These are phyloP conservation scores for Hepatocystis sp. DNA, from an alignment of 169 alveolate genomes.

Conservation along the genomic window DNA sequence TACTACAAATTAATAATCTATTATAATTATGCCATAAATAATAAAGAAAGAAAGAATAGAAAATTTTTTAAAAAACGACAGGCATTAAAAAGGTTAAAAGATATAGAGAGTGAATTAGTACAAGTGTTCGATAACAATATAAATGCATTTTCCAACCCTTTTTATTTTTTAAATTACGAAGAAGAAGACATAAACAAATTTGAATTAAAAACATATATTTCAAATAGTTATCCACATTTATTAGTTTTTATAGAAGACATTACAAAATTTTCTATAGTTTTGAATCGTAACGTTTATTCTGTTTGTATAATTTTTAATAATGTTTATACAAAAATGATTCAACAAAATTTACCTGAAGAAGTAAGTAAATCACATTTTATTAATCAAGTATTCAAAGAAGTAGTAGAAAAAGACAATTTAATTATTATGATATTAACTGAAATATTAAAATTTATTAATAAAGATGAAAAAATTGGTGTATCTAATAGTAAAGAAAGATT, in stretches of 20 bases:
- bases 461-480: conserved; percentile 39
- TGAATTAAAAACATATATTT: conserved; percentile 23
- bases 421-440: conserved; percentile 52
- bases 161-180: conserved; percentile 53
- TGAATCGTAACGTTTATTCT: conserved; percentile 30
- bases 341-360: conserved; percentile 23
- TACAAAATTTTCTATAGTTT: conserved; percentile 28
- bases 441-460: conserved; percentile 34
- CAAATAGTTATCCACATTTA: conserved; percentile 12
- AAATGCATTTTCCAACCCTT: conserved; percentile 35
- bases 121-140: conserved; percentile 17
- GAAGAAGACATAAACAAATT: conserved; percentile 67
- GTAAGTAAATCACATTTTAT: conserved; percentile 22
- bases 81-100: conserved; percentile 3
- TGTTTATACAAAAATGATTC: conserved; percentile 22
- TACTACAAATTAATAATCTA: conserved; percentile 35
- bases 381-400: conserved; percentile 40
- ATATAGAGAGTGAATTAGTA: conserved; percentile 44
- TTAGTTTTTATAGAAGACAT: conserved; percentile 37
- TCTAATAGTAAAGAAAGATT: background rate
- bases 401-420: conserved; percentile 68
- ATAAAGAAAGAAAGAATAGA: conserved; percentile 65
- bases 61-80: conserved; percentile 19
- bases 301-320: conserved; percentile 56
- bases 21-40: conserved; percentile 59